Base-by-base conservation (phyloP, 148 eudicot species). In the Limonium bicolor region DNA sequence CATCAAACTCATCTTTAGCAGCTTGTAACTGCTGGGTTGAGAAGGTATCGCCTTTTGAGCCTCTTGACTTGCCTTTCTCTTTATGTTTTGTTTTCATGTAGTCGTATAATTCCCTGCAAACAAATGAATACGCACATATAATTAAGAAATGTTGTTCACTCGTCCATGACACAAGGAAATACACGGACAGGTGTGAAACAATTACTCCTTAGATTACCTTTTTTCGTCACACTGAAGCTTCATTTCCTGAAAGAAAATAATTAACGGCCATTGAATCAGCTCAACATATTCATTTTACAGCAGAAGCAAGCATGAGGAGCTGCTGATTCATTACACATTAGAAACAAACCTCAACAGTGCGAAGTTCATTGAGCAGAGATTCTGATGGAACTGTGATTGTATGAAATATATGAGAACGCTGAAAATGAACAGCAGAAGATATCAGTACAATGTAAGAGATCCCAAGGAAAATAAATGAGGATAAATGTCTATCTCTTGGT, bases 361-460 rank as follows among this genome's bases (percentile, higher is more conserved):
- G 87, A 36, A 88, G 78, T 63, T 88, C 92, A 55, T 80, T 88
- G 7, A 88, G 84, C 51, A 88, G 87, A 50, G 97, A 88, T 68
- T 84, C 94, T 27, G 97, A 88, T 31, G 97, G 97, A 54, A 70
- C 58, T 22, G 97, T 74, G 49, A 88, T 83, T 13, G 97, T 88
- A 61, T 59, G 79, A 49, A 53, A 47, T 38, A 88, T 80, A 77
- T 88, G 97, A 35, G 73, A 54, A 2, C 97, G 92, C 97, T 88
- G 86, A 22, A 62, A 70, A 54, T 15, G 49, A 25, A 39, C 46
- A 49, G 16, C 11, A 53, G 25, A 50, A 46, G 27, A 27, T n/a
- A n/a, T 63, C 8, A 51, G 56, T 15, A 32, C 39, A 25, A 45
- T 37, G 2, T 6, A 28, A 55, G n/a, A n/a, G n/a, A n/a, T n/a